A percentile compares a stretch with the other conserved stretches of the same genome.
These are phyloP conservation scores for Amylostereum chailletii DNA, from an alignment of 1,284 basidiomycete genomes.

Conservation along the genomic window DNA sequence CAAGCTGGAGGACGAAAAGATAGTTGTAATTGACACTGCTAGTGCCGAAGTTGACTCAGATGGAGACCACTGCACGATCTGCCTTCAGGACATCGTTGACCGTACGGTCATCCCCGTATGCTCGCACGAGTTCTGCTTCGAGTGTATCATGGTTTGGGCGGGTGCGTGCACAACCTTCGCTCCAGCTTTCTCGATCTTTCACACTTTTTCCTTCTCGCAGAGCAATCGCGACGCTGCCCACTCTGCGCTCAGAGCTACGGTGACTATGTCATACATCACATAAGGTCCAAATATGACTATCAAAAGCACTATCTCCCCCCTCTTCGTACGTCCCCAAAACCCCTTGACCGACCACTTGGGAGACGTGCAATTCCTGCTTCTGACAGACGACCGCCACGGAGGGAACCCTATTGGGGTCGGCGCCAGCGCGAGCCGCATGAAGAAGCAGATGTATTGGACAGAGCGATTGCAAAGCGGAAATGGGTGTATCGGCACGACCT, in stretches of 20 bases:
- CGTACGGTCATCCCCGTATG: slow-evolving; percentile 73
- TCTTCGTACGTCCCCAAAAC: slow-evolving; percentile 41
- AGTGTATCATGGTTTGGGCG: slow-evolving; percentile 78
- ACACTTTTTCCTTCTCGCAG: slow-evolving; percentile 24
- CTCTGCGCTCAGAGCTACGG: slow-evolving; percentile 72
- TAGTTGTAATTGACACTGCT: not conserved
- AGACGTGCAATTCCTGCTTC: slow-evolving; percentile 18
- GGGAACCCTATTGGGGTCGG: slow-evolving; percentile 48
- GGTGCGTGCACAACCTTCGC: slow-evolving; percentile 33
- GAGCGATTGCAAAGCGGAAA: slow-evolving; percentile 46
- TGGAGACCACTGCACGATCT: slow-evolving; percentile 57
- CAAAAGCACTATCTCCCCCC: slow-evolving; percentile 75
- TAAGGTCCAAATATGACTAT: slow-evolving; percentile 70
- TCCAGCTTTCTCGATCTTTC: slow-evolving; percentile 1
- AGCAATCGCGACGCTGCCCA: slow-evolving; percentile 72
- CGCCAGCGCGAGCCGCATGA: slow-evolving; percentile 33
- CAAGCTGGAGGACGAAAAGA: slow-evolving; percentile 2
- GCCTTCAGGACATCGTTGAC: slow-evolving; percentile 69
- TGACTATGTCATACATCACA: slow-evolving; percentile 72
- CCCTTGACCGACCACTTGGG: slow-evolving; percentile 20
- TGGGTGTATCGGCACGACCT: slow-evolving; percentile 69
- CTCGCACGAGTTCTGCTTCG: slow-evolving; percentile 86
- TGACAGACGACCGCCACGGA: slow-evolving; percentile 22
- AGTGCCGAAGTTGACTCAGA: slow-evolving; percentile 15
- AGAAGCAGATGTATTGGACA: slow-evolving; percentile 53